These are phyloP conservation scores for Salix suchowensis DNA, from an alignment of 345 rosid species.

Conservation along the genomic window DNA sequence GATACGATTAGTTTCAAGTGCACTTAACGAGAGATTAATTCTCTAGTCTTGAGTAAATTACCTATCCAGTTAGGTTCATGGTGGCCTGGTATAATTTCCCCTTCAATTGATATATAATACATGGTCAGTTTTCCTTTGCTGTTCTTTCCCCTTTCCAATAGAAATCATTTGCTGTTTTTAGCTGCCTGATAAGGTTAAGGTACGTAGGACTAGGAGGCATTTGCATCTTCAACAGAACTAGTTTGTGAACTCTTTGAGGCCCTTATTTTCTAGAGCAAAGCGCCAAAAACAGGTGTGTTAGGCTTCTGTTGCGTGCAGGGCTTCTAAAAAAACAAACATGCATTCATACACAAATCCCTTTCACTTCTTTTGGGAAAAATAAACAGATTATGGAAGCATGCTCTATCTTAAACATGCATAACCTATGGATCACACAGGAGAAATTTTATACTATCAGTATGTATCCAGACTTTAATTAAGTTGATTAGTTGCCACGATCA, in stretches of 20 bases:
- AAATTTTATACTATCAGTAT: background rate
- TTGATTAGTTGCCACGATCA: background rate
- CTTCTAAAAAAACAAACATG: background rate
- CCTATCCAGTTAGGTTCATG: background rate
- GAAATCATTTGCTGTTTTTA: background rate
- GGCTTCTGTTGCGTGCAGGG: background rate
- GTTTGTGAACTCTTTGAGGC: slow-evolving; percentile 19
- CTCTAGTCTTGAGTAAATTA: background rate
- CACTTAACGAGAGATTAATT: background rate
- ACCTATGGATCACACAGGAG: background rate
- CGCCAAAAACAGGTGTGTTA: slow-evolving; percentile 9
- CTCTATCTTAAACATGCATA: background rate
- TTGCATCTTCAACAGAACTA: slow-evolving; percentile 9
- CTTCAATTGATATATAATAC: no score
- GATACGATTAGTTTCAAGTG: background rate
- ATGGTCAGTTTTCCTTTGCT: no score
- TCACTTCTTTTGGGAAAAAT: background rate
- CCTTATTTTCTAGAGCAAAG: slow-evolving; percentile 7
- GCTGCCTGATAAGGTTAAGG: slow-evolving; percentile 11
- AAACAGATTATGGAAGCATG: background rate
- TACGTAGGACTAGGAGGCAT: background rate
- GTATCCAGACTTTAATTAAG: background rate
- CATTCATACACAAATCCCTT: background rate
- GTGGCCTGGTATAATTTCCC: no score
- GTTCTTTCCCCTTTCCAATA: background rate